A percentile compares a stretch with the other conserved stretches of the same genome.
phyloP scores from a whole-genome alignment of 805 yeast species.

The Sugiyamaella lignohabitans region DNA sequence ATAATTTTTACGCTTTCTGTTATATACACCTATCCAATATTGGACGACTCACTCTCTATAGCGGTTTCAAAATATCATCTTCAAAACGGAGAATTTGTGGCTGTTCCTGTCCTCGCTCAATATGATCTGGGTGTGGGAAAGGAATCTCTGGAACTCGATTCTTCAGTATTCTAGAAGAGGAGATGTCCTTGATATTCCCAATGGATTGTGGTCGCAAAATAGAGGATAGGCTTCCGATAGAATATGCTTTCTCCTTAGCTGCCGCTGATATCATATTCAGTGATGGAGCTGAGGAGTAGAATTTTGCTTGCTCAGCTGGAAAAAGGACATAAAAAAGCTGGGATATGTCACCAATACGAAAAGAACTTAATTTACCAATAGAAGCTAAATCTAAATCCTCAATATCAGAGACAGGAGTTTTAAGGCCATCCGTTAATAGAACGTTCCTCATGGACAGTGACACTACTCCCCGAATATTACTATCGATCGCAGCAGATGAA shows the following conservation, averaged over 20 bases:
- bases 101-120: too few relatives aligned
- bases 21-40: too few relatives aligned
- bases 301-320: not conserved
- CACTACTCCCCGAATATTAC: not conserved
- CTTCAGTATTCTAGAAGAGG: too few relatives aligned
- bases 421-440: conserved; percentile 9
- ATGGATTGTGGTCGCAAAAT: too few relatives aligned
- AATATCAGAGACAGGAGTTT: conserved; percentile 13
- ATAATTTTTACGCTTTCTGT: too few relatives aligned
- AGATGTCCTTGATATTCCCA: too few relatives aligned
- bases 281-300: not conserved
- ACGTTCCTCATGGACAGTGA: conserved; percentile 6
- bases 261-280: not conserved
- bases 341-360: not conserved
- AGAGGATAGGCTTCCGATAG: too few relatives aligned
- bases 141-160: too few relatives aligned
- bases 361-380: not conserved
- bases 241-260: not conserved
- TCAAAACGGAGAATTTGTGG: not conserved
- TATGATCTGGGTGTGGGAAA: too few relatives aligned
- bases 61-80: not conserved
- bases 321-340: not conserved
- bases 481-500: conserved; percentile 11
- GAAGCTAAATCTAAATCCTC: not conserved
- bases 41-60: too few relatives aligned